Percentiles rank a stretch among this genome's conserved stretches.
Conservation (phyloP, 2,329 filamentous ascomycete species). For the Xylaria digitata region DNA sequence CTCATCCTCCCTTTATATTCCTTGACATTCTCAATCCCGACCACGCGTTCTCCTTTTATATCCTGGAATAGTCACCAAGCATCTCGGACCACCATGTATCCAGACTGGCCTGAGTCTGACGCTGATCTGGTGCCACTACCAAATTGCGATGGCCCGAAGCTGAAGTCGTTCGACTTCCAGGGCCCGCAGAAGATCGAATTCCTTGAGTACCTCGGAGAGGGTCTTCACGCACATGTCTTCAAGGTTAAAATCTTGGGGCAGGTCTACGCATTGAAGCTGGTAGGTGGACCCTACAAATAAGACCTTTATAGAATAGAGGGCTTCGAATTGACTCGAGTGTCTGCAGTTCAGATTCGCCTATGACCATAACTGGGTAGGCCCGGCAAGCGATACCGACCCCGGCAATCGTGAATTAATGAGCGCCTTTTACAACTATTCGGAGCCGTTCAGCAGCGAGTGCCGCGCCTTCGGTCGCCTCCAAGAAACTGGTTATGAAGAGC, state of each 20-base stretch:
- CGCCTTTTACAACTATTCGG: constrained; percentile 38
- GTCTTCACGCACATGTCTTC: constrained; percentile 25
- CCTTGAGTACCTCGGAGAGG: constrained; percentile 23
- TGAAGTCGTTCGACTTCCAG: constrained; percentile 42
- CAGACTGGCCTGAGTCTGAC: constrained; percentile 27
- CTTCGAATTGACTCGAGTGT: too few species aligned
- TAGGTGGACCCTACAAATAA: not conserved
- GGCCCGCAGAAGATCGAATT: constrained; percentile 43
- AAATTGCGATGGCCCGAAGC: constrained; percentile 40
- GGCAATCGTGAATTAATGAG: not conserved
- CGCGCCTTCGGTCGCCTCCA: constrained; percentile 47
- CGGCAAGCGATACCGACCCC: too few species aligned
- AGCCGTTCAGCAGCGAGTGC: constrained; percentile 46
- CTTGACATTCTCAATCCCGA: too few species aligned
- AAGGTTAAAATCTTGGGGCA: constrained; percentile 25
- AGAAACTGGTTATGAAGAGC: constrained; percentile 43
- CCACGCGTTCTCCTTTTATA: too few species aligned
- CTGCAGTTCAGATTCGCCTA: too few species aligned
- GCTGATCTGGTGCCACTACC: constrained; percentile 42
- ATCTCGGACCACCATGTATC: too few species aligned
- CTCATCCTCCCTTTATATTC: too few species aligned
- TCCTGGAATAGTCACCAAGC: too few species aligned
- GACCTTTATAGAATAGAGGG: too few species aligned
- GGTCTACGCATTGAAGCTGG: constrained; percentile 30
- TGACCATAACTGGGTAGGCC: too few species aligned